phyloP scores from a whole-genome alignment of 768 basidiomycete species.

The Tylopilus felleus region DNA sequence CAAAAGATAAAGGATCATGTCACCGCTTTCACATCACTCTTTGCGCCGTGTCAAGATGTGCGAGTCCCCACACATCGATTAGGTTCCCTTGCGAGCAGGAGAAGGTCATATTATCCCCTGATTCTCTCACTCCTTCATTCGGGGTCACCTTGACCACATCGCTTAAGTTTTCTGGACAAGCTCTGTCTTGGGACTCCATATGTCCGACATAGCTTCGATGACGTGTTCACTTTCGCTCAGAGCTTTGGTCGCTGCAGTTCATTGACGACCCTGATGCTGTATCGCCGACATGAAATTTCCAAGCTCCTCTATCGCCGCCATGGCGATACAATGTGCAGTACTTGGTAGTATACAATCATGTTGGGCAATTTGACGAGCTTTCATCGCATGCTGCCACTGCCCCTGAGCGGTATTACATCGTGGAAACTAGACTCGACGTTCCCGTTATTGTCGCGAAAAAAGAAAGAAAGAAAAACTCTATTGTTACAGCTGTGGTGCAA shows the following conservation, averaged over 20 bases:
- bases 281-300: slow-evolving; percentile 10
- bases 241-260: slow-evolving; percentile 14
- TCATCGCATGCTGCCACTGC: slow-evolving; percentile 22
- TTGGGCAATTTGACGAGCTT: slow-evolving; percentile 2
- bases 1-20: slow-evolving; percentile 9
- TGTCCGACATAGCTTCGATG: slow-evolving; percentile 10
- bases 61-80: slow-evolving; percentile 14
- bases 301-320: slow-evolving; percentile 27
- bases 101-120: neutral
- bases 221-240: slow-evolving; percentile 12
- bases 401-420: slow-evolving; percentile 28
- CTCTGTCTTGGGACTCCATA: neutral
- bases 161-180: slow-evolving; percentile 1
- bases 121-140: slow-evolving; percentile 2
- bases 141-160: slow-evolving; percentile 9
- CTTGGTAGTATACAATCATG: neutral
- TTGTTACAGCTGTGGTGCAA: slow-evolving; percentile 11
- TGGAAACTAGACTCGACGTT: slow-evolving; percentile 5
- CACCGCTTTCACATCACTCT: slow-evolving; percentile 5
- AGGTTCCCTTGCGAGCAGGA: slow-evolving; percentile 3
- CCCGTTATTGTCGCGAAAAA: slow-evolving; percentile 4
- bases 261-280: slow-evolving; percentile 20
- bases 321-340: slow-evolving; percentile 14
- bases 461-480: slow-evolving; percentile 12
- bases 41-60: slow-evolving; percentile 1